Evolutionary conservation across 352 stramenopile genomes (phyloP).

Genomic region (Globisporangium okanoganense): DNA sequence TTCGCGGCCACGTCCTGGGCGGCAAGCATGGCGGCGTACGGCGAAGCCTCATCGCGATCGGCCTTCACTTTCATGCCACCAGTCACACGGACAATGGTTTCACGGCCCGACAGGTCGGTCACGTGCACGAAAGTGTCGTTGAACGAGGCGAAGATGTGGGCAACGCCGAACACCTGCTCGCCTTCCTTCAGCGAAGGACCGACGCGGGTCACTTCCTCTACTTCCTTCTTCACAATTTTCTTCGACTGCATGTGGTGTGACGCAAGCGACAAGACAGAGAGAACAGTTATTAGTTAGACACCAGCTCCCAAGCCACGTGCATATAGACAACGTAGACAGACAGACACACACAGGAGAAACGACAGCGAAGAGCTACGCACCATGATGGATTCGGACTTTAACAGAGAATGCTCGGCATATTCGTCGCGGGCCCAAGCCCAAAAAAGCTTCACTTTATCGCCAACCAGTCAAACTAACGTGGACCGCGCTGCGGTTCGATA

Average conservation of each 20-base stretch:
- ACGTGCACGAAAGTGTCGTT: slow-evolving; percentile 99
- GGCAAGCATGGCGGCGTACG: slow-evolving; percentile 99
- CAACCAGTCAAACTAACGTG: slow-evolving; percentile 23
- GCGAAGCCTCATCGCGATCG: slow-evolving; percentile 99
- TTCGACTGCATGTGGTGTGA: slow-evolving; percentile 65
- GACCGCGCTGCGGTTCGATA: too few species aligned
- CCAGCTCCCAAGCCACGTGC: too few species aligned
- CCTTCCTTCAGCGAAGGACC: slow-evolving; percentile 94
- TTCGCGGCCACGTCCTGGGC: slow-evolving; percentile 98
- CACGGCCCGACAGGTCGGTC: slow-evolving; percentile 98
- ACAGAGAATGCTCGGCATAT: slow-evolving; percentile 50
- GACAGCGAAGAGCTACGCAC: slow-evolving; percentile 32
- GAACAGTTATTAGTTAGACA: neutral
- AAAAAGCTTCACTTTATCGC: neutral
- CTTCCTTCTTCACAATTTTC: slow-evolving; percentile 86
- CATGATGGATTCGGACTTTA: slow-evolving; percentile 87
- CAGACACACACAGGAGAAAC: neutral
- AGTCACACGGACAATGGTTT: slow-evolving; percentile 99
- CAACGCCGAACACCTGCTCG: slow-evolving; percentile 99
- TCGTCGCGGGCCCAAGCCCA: neutral
- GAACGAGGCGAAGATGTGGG: slow-evolving; percentile 99
- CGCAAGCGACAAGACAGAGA: neutral
- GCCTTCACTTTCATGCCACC: slow-evolving; percentile 99
- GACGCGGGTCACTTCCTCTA: slow-evolving; percentile 92
- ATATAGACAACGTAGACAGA: neutral